Evolutionary conservation across 306 rosid species (phyloP).

Genomic region (Hylodesmum podocarpum): DNA sequence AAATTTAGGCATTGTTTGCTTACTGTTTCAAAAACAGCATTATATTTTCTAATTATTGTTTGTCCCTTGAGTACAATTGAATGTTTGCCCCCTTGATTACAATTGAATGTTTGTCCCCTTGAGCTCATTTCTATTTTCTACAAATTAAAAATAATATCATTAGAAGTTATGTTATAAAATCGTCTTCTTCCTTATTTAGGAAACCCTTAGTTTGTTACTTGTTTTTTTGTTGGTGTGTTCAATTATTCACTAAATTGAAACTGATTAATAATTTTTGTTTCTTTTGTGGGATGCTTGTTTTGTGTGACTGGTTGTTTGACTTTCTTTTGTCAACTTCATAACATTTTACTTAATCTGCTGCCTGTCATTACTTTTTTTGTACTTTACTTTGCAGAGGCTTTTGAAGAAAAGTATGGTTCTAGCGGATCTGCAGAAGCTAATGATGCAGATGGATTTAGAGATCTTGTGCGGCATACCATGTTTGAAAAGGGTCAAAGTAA

Average conservation of each 20-base stretch:
- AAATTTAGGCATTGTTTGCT: background rate
- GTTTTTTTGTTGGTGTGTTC: background rate
- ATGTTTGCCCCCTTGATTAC: background rate
- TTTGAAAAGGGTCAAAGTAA: slow-evolving; percentile 99
- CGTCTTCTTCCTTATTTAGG: background rate
- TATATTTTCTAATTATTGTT: background rate
- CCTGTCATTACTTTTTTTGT: background rate
- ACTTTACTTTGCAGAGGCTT: slow-evolving; percentile 50
- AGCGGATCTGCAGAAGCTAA: slow-evolving; percentile 48
- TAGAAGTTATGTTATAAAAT: background rate
- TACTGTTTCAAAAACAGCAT: background rate
- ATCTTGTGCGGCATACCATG: slow-evolving; percentile 89
- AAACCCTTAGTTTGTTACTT: background rate
- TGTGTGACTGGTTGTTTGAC: background rate
- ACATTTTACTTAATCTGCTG: background rate
- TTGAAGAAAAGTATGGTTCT: slow-evolving; percentile 59
- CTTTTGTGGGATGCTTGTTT: slow-evolving; percentile 13
- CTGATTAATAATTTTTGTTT: slow-evolving; percentile 5
- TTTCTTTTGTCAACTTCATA: background rate
- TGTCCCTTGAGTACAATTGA: background rate
- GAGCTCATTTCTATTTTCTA: background rate
- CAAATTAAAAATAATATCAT: background rate
- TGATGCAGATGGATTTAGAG: slow-evolving; percentile 80
- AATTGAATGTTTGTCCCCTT: background rate
- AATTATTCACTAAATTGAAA: background rate